Conservation (phyloP, 306 rosid species). For the Parietaria judaica region DNA sequence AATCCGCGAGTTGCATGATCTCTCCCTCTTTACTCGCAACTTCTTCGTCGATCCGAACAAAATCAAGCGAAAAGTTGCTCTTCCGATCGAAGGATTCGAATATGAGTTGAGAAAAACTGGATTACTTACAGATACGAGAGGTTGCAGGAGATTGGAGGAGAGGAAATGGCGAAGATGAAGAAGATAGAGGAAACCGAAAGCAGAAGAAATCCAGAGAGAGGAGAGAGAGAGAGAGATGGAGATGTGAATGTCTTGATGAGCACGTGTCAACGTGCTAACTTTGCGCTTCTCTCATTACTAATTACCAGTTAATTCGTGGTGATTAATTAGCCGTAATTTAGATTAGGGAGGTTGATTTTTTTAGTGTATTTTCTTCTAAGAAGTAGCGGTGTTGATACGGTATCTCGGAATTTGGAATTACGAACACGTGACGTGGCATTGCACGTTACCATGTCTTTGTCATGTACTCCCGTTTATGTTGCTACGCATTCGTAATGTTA, state of each 20-base stretch:
- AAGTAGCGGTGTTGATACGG: no score
- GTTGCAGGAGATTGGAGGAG: neutral
- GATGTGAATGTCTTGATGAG: constrained; percentile 1
- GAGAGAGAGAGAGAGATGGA: neutral
- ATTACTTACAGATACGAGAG: neutral
- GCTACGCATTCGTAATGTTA: no score
- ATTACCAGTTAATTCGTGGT: neutral
- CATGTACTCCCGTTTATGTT: no score
- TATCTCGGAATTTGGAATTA: no score
- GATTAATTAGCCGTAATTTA: neutral
- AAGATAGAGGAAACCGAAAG: neutral
- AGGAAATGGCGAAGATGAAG: neutral
- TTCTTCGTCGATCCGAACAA: neutral
- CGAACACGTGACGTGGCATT: no score
- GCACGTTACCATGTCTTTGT: no score
- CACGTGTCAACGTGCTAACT: constrained; percentile 2
- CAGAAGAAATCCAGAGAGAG: neutral
- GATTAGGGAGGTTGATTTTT: neutral
- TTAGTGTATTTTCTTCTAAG: no score
- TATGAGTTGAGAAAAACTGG: neutral
- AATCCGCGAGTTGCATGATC: neutral
- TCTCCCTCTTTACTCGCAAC: neutral
- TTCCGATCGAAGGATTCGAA: no score
- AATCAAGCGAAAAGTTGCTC: neutral
- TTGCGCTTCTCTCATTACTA: neutral